Evolutionary conservation across 768 basidiomycete genomes (phyloP), one percentile per base, ranked within the genome.

Genomic region (Trametes cingulata): DNA sequence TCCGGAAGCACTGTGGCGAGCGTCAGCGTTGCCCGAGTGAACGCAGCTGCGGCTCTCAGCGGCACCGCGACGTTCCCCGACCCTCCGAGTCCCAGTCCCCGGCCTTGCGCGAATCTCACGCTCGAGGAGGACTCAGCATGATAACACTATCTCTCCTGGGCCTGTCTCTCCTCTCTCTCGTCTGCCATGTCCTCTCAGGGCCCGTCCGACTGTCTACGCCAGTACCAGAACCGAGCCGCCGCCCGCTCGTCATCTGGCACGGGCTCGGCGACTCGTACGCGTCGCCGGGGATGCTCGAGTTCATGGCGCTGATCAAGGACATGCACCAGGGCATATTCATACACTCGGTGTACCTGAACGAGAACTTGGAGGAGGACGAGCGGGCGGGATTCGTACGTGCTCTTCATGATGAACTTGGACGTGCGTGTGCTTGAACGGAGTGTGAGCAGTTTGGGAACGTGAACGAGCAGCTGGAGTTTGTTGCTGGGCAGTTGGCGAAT

Each of bases 161-260:
- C 0, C 20, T 41, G 13, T 13, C 29, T 22, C 33, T 61, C 8
- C n/a, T 61, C 9, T 55, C 40, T 33, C 40, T 55, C 2, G 22
- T 55, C 41, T 27, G 22, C 17, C n/a, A 36, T 45, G 53, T 41
- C 15, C 40, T 50, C 15, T 20, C 50, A 12, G 57, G n/a, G 3
- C 61, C 56, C 15, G 43, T 62, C 13, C 39, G 10, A 5, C 37
- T 24, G 13, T 17, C 4, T 33, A 4, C 29, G 29, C 29, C 29
- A 33, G 29, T 33, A n/a, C n/a, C 37, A 0, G 60, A 51, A 6
- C 61, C 61, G 6, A 22, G 46, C 8, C 52, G 61, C 5, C 57
- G 86, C 24, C 86, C 88, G 8, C 76, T 91, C 19, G 88, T 91
- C 27, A 72, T 91, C 51, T 91, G 89, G 90, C 89, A 91, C 72